A percentile compares a stretch with the other conserved stretches of the same genome.
phyloP scores from a whole-genome alignment of 148 eudicot species.

The Camellia lanceoleosa region DNA sequence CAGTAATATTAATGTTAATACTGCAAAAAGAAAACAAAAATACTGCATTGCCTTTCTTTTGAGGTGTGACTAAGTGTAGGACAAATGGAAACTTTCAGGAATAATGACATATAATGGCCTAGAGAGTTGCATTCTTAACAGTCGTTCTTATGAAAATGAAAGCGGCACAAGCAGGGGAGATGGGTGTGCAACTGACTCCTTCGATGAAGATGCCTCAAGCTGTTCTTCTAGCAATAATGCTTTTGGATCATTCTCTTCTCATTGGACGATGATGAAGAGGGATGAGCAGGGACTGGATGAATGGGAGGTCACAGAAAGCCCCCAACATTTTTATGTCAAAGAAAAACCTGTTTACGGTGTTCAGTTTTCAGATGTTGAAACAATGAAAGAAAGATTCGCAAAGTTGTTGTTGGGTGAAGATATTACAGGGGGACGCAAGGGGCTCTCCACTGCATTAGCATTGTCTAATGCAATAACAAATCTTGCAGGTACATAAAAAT shows the following conservation, averaged over 20 bases:
- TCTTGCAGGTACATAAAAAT: conserved; percentile 54
- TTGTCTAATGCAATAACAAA: conserved; percentile 78
- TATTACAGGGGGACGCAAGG: conserved; percentile 77
- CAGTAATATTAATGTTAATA: too few species aligned
- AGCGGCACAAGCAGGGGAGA: conserved; percentile 49
- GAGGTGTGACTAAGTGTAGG: background rate
- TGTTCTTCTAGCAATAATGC: conserved; percentile 74
- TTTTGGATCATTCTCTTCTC: conserved; percentile 60
- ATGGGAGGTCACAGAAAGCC: conserved; percentile 47
- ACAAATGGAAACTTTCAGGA: conserved; percentile 44
- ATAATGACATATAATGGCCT: conserved; percentile 81
- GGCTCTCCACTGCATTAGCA: conserved; percentile 63
- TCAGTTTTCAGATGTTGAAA: conserved; percentile 55
- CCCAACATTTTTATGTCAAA: conserved; percentile 39
- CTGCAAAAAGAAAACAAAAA: too few species aligned
- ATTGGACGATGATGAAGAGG: conserved; percentile 46
- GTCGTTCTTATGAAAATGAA: conserved; percentile 43
- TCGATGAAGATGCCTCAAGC: conserved; percentile 64
- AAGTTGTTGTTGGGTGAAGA: conserved; percentile 91
- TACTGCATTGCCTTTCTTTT: background rate
- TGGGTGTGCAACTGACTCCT: conserved; percentile 43
- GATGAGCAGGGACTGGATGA: conserved; percentile 51
- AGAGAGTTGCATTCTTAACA: conserved; percentile 74
- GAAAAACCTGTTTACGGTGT: conserved; percentile 37
- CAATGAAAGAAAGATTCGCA: conserved; percentile 79